Conservation (phyloP, 2,329 filamentous ascomycete species). For the Cryphonectria parasitica region DNA sequence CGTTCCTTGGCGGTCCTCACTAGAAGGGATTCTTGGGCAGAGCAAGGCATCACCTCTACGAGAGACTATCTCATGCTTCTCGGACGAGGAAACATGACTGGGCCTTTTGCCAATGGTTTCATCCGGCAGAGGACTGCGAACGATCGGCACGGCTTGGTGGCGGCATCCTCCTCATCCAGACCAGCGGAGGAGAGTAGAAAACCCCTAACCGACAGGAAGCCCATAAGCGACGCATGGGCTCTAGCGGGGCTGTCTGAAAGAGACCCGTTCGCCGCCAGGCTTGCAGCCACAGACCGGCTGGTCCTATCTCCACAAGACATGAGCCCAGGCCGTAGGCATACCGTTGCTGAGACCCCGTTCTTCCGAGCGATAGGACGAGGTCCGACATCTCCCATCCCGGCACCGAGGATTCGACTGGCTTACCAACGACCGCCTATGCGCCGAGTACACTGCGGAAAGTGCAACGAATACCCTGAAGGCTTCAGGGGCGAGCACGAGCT, state of each 20-base stretch:
- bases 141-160: slow-evolving; percentile 37
- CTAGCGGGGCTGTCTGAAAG: slow-evolving; percentile 35
- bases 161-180: slow-evolving; percentile 40
- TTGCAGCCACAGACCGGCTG: slow-evolving; percentile 36
- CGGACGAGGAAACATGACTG: slow-evolving; percentile 48
- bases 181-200: slow-evolving; percentile 42
- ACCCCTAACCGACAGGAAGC: slow-evolving; percentile 44
- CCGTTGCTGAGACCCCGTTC: slow-evolving; percentile 51
- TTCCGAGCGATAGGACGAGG: slow-evolving; percentile 45
- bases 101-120: slow-evolving; percentile 46
- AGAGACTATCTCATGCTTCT: slow-evolving; percentile 55
- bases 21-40: slow-evolving; percentile 51
- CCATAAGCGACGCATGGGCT: slow-evolving; percentile 45
- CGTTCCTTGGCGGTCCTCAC: slow-evolving; percentile 50
- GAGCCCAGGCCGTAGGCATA: slow-evolving; percentile 45
- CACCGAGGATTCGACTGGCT: slow-evolving; percentile 45
- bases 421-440: slow-evolving; percentile 63
- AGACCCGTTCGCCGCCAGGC: slow-evolving; percentile 36
- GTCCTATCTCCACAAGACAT: slow-evolving; percentile 37
- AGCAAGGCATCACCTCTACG: slow-evolving; percentile 50
- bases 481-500: slow-evolving; percentile 92
- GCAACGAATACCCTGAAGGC: slow-evolving; percentile 80
- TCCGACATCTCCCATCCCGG: slow-evolving; percentile 48
- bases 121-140: slow-evolving; percentile 43
- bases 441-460: slow-evolving; percentile 77